phyloP scores from a whole-genome alignment of 2,329 filamentous ascomycete genomes.

The Ophiostoma perfectum region DNA sequence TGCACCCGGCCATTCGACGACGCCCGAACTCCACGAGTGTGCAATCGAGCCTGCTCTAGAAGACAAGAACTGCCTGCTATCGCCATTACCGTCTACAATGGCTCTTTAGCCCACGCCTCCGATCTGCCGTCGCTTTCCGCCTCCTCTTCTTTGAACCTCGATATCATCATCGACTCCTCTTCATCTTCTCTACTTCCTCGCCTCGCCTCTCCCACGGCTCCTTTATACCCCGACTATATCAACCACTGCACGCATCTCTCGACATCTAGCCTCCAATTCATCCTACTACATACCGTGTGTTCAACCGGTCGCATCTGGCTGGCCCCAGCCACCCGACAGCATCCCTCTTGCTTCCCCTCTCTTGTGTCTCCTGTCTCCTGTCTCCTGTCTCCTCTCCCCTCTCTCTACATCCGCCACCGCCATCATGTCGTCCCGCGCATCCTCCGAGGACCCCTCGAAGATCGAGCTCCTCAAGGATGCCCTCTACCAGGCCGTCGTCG shows the following conservation, averaged over 20 bases:
- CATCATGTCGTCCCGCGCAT: slow-evolving; percentile 26
- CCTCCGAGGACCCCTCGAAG: slow-evolving; percentile 37
- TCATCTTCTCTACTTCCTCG: not conserved
- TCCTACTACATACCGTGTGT: no score
- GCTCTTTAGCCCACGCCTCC: slow-evolving; percentile 8
- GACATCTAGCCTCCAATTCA: not conserved
- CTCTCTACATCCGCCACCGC: not conserved
- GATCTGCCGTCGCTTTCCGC: not conserved
- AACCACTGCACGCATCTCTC: not conserved
- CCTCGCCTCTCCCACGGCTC: no score
- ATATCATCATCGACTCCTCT: not conserved
- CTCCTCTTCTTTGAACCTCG: not conserved
- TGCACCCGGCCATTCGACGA: not conserved
- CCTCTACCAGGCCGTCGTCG: slow-evolving; percentile 52
- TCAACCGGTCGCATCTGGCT: not conserved
- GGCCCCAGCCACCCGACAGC: not conserved
- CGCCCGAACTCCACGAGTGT: not conserved
- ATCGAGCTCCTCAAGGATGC: slow-evolving; percentile 49
- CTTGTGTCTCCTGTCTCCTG: not conserved
- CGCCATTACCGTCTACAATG: not conserved
- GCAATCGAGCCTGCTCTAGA: not conserved
- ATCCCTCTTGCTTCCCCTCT: not conserved
- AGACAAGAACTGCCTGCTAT: not conserved
- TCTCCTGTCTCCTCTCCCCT: not conserved
- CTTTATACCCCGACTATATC: no score